Evolutionary conservation across 164 flowering plant species (phyloP), one percentile per base, ranked within the genome.

Genomic region (Akebia trifoliata): DNA sequence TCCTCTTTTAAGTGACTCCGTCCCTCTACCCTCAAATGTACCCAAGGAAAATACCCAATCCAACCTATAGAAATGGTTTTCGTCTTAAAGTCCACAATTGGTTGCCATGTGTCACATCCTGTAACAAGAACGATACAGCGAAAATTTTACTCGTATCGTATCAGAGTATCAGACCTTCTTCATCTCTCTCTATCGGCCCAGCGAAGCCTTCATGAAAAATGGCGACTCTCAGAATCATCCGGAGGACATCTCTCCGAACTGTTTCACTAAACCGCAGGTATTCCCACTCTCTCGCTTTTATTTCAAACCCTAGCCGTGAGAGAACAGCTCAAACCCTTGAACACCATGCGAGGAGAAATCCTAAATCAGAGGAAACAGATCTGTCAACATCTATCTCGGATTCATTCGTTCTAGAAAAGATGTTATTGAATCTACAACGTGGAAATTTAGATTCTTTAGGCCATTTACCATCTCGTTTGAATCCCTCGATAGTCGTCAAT

Each of bases 361-460:
- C 25, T 20, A 12, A 0, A 30, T 28, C 59, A 32, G 11, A 39
- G 0, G 56, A 47, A 5, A 51, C 60, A 1, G 50, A 48, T n/a
- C 22, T 55, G n/a, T 18, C 56, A 14, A 12, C 56, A 21, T 17
- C 71, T 26, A 1, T 53, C 1, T 54, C 82, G 1, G 79, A 74
- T 57, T 68, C 83, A 18, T 63, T 81, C 18, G 20, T 60, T 8
- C 64, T 74, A 32, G 83, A 83, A 36, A 80, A 78, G 61, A 62
- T 84, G 26, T 20, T 81, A 20, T 67, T 63, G 39, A 61, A 49
- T 48, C 53, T 87, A 8, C 73, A 78, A 58, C 71, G 56, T 56
- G 74, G 75, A 62, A 71, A 72, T 26, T 38, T 40, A 43, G 53
- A 47, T 64, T 62, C 72, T 46, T 56, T 72, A 14, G 61, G 38